These are phyloP conservation scores for Aspergillus cristatus DNA, from an alignment of 495 filamentous ascomycete genomes.

Conservation along the genomic window DNA sequence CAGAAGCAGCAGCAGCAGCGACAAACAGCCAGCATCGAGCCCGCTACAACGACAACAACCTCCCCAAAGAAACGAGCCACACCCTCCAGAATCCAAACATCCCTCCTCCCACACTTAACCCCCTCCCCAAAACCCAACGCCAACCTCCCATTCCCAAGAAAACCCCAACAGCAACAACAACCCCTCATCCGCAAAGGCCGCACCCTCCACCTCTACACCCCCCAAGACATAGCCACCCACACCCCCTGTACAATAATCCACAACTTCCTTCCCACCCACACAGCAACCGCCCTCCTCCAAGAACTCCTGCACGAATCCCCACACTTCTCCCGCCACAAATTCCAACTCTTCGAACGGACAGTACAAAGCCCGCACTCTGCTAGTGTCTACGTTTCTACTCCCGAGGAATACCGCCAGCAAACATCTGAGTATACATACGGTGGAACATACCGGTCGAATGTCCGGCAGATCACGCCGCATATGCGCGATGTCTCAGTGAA, in stretches of 20 bases:
- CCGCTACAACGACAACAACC: too few species aligned
- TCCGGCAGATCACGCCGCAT: slow-evolving; percentile 62
- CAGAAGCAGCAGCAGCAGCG: too few species aligned
- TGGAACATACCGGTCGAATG: slow-evolving; percentile 61
- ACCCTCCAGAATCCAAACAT: slow-evolving; percentile 21
- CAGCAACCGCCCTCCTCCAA: slow-evolving; percentile 61
- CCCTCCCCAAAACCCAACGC: slow-evolving; percentile 20
- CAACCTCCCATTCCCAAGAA: slow-evolving; percentile 14
- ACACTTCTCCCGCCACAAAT: slow-evolving; percentile 63
- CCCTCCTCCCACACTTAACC: slow-evolving; percentile 33
- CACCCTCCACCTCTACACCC: slow-evolving; percentile 73
- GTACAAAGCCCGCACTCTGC: slow-evolving; percentile 75
- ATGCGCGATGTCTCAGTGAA: slow-evolving; percentile 54
- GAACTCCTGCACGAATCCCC: slow-evolving; percentile 70
- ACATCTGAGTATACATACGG: slow-evolving; percentile 79
- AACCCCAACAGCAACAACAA: slow-evolving; percentile 35
- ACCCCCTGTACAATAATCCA: slow-evolving; percentile 88
- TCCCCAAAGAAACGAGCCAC: slow-evolving; percentile 29
- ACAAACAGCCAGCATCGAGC: too few species aligned
- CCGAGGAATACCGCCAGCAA: slow-evolving; percentile 51
- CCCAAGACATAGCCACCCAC: slow-evolving; percentile 64
- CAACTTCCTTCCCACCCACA: slow-evolving; percentile 67
- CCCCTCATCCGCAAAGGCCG: slow-evolving; percentile 62
- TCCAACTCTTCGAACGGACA: slow-evolving; percentile 78
- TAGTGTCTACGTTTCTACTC: slow-evolving; percentile 67